Evolutionary conservation across 2,329 filamentous ascomycete species (phyloP).

Genomic region (Fusarium armeniacum): DNA sequence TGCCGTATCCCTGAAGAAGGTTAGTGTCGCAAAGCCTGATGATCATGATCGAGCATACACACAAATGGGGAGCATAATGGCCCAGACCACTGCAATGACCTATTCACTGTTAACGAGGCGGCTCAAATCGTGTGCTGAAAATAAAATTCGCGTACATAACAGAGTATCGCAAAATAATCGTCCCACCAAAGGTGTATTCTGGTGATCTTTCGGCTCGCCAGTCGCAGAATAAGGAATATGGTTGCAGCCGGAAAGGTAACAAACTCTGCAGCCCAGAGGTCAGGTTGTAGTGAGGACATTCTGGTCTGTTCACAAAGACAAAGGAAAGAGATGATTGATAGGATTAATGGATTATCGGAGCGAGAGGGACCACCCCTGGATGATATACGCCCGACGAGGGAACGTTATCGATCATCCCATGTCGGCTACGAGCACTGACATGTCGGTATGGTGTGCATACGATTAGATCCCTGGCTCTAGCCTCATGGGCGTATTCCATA

Average conservation of each 20-base stretch:
- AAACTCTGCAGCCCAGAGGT: slow-evolving; percentile 38
- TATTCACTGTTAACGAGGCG: slow-evolving; percentile 7
- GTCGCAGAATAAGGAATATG: slow-evolving; percentile 32
- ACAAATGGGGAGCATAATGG: slow-evolving; percentile 38
- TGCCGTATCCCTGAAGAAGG: slow-evolving; percentile 28
- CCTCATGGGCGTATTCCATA: background rate
- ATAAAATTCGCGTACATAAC: slow-evolving; percentile 28
- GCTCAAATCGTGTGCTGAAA: accelerated
- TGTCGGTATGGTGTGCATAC: background rate
- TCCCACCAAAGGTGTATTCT: slow-evolving; percentile 44
- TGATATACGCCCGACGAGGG: slow-evolving; percentile 12
- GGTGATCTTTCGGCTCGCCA: slow-evolving; percentile 39
- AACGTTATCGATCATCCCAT: slow-evolving; percentile 1
- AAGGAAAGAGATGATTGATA: background rate
- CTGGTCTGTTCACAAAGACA: background rate
- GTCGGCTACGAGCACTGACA: background rate
- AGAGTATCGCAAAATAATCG: slow-evolving; percentile 39
- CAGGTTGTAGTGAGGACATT: slow-evolving; percentile 32
- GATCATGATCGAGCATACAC: background rate
- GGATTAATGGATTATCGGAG: background rate
- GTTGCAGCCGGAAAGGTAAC: slow-evolving; percentile 43
- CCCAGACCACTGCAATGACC: slow-evolving; percentile 37
- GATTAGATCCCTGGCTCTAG: background rate
- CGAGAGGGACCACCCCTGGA: background rate
- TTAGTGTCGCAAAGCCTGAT: slow-evolving; percentile 3